Evolutionary conservation across 2,329 filamentous ascomycete species (phyloP), one percentile per base, ranked within the genome.

Genomic region (Diplodia mutila): DNA sequence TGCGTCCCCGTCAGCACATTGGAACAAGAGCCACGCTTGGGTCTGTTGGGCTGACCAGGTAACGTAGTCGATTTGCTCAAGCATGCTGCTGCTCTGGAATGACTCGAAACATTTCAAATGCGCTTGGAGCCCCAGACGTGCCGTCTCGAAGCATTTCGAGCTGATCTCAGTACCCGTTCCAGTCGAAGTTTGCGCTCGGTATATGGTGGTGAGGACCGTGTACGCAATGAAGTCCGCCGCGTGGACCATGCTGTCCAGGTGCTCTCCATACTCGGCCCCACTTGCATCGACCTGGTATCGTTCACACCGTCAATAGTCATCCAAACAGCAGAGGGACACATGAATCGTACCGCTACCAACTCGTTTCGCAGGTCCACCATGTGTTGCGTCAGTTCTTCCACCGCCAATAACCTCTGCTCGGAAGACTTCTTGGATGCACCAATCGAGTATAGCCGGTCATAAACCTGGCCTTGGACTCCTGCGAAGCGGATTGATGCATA

Each of bases 401-500:
- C 46, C 5, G 59, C 46, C 9, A 18, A 42, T 16, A 51, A 6
- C 12, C 59, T 63, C 21, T 51, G 39, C 29, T 63, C 59, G 2
- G 59, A 6, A 12, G 59, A 16, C 1, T 46, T 27, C 9, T 29
- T 63, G 5, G 59, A 34, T 5, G 59, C 59, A 3, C 9, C 18
- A 6, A 37, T 63, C 16, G 61, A 65, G 32, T 78, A 80, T 1
- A 80, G 71, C 55, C 74, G 74, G 53, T 80, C 77, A 61, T 80
- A 80, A 1, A 72, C 73, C 55, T 73, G 71, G 1, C 78, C 77
- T 68, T 79, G 76, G 1, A 79, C 72, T 23, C 73, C 71, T 6
- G 75, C 73, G 14, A 78, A 71, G 46, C 75, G 75, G 63, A 78
- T 72, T 74, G 77, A 79, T 52, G 18, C 71, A 69, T 48, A 72